phyloP scores from a whole-genome alignment of 306 rosid species.

The Carpinus fangiana region DNA sequence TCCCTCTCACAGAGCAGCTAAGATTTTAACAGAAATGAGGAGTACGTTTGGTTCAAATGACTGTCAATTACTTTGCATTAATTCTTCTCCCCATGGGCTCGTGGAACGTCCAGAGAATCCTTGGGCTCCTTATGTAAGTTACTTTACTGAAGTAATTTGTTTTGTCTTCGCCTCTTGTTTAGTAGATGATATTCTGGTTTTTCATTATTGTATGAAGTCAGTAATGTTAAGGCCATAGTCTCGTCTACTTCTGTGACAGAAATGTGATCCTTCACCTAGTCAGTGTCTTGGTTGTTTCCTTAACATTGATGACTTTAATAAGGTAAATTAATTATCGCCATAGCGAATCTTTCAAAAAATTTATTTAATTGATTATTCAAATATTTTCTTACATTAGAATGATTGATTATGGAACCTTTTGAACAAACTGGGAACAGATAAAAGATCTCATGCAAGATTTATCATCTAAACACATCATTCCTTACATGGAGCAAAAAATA shows the following conservation, averaged over 20 bases:
- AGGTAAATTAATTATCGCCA: slow-evolving; percentile 47
- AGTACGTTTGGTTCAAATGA: slow-evolving; percentile 74
- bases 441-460: slow-evolving; percentile 86
- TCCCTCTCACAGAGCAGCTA: slow-evolving; percentile 65
- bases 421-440: slow-evolving; percentile 57
- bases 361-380: slow-evolving; percentile 22
- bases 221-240: slow-evolving; percentile 35
- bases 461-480: slow-evolving; percentile 84
- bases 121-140: slow-evolving; percentile 77
- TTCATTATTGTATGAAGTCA: slow-evolving; percentile 21
- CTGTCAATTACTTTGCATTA: slow-evolving; percentile 74
- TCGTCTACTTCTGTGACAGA: slow-evolving; percentile 57
- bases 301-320: slow-evolving; percentile 60
- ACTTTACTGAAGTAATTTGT: slow-evolving; percentile 21
- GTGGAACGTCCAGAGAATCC: slow-evolving; percentile 73
- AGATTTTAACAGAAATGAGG: slow-evolving; percentile 77
- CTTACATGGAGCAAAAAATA: slow-evolving; percentile 91
- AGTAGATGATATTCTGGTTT: slow-evolving; percentile 13
- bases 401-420: slow-evolving; percentile 42
- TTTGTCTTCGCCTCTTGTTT: background rate
- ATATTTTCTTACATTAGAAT: slow-evolving; percentile 30
- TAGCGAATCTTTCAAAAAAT: slow-evolving; percentile 24
- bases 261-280: slow-evolving; percentile 50
- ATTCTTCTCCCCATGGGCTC: slow-evolving; percentile 64
- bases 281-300: slow-evolving; percentile 75